Evolutionary conservation across 441 rosid species (phyloP), one percentile per base, ranked within the genome.

Genomic region (Populus hybrid): DNA sequence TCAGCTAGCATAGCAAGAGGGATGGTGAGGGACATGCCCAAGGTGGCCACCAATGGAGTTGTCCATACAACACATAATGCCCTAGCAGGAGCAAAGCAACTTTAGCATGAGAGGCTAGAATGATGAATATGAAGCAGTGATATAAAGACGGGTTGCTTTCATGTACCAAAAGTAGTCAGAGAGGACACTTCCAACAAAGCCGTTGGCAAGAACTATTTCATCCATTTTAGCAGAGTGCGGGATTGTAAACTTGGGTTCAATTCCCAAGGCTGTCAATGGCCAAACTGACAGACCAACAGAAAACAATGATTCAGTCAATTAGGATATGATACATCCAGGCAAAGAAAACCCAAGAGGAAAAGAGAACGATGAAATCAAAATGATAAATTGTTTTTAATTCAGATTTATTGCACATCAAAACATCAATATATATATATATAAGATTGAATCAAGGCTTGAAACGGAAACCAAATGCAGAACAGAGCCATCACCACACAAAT

Each of bases 221-320:
- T 94, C 98, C 86, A 94, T 34, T 84, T 88, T 94, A 42, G 85
- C 94, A 36, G 98, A 92, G 84, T 89, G 99, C 57, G 99, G 99
- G 83, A 96, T 91, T 5, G 97, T 84, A 79, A 96, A 92, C 87
- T 89, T 87, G 57, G 99, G 99, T 85, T 96, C 99, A 40, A 96
- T 96, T 71, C 99, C 99, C 80, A 96, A 80, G 32, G 97, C 97
- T 71, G 93, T 90, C 88, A 96, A 82, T 7, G 99, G 99, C 98
- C 93, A 92, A 76, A 92, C 99, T 96, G 91, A 78, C 73, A 81
- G 69, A 59, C 65, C 80, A 66, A 66, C 65, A 53, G 40, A 75
- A 63, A 73, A 40, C 16, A 36, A 76, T 32, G 59, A 80, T 71
- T 71, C 73, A 71, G 70, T 69, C 24, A 19, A 3, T n/a, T 50